Conservation (phyloP, 2,329 filamentous ascomycete genomes). For the Xylariales sp. region DNA sequence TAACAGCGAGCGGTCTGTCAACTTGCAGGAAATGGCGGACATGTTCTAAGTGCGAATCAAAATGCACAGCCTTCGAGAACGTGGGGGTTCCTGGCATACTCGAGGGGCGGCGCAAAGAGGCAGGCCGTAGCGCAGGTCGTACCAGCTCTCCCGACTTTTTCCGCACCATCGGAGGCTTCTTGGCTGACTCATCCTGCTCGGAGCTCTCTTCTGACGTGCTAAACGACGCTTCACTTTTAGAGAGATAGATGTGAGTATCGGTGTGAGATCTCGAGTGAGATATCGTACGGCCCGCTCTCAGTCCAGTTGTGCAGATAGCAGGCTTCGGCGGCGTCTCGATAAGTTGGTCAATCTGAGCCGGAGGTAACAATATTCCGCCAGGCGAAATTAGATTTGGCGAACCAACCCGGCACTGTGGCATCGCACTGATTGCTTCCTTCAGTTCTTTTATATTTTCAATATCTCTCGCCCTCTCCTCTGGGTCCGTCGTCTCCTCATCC, state of each 20-base stretch:
- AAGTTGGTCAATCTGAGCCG: conserved; percentile 50
- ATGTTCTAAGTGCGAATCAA: conserved; percentile 95
- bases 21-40: conserved; percentile 95
- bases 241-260: conserved; percentile 62
- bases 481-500: conserved; percentile 72
- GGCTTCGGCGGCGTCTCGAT: conserved; percentile 55
- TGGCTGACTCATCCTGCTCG: conserved; percentile 65
- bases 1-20: conserved; percentile 94
- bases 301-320: conserved; percentile 60
- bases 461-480: conserved; percentile 57
- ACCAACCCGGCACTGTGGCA: conserved; percentile 72
- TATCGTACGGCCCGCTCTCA: conserved; percentile 57
- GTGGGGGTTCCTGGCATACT: conserved; percentile 98
- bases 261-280: conserved; percentile 67
- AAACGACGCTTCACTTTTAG: conserved; percentile 61
- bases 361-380: conserved; percentile 52
- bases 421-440: conserved; percentile 83
- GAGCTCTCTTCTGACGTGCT: conserved; percentile 71
- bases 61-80: conserved; percentile 97
- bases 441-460: conserved; percentile 73
- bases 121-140: conserved; percentile 85
- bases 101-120: conserved; percentile 84
- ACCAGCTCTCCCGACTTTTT: conserved; percentile 99
- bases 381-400: conserved; percentile 62
- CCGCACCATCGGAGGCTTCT: conserved; percentile 90